phyloP scores from a whole-genome alignment of 805 yeast species.

The Candida andamanensis region DNA sequence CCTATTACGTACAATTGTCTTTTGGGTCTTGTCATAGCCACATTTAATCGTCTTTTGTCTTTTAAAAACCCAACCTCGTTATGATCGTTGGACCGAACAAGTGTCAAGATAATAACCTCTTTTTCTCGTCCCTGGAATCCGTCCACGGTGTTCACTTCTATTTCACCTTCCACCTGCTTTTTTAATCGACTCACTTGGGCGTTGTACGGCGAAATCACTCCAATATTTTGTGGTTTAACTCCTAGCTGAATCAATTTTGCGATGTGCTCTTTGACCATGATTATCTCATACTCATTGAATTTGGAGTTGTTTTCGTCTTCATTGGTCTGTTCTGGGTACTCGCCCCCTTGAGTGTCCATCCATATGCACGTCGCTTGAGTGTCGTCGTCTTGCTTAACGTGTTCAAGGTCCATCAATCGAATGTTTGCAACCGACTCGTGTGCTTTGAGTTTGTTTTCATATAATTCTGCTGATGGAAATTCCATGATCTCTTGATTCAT shows the following conservation, averaged over 20 bases:
- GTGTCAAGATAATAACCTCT: conserved; percentile 71
- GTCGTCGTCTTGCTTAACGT: conserved; percentile 44
- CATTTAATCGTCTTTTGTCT: conserved; percentile 79
- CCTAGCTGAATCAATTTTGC: conserved; percentile 46
- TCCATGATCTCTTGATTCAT: conserved; percentile 78
- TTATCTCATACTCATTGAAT: conserved; percentile 72
- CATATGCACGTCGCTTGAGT: conserved; percentile 58
- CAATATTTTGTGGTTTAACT: conserved; percentile 55
- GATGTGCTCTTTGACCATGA: conserved; percentile 56
- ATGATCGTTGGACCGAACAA: conserved; percentile 75
- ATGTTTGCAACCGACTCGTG: conserved; percentile 51
- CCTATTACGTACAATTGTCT: conserved; percentile 84
- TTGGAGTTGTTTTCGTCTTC: conserved; percentile 45
- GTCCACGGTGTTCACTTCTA: conserved; percentile 88
- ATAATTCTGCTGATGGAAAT: conserved; percentile 67
- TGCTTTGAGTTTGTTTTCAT: conserved; percentile 59
- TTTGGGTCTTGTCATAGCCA: conserved; percentile 88
- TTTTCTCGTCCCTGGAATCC: conserved; percentile 97
- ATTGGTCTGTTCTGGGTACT: conserved; percentile 53
- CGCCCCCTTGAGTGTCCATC: conserved; percentile 94
- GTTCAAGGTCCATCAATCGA: conserved; percentile 47
- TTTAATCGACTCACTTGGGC: conserved; percentile 74
- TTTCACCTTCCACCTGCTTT: conserved; percentile 32
- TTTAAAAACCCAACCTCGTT: conserved; percentile 75
- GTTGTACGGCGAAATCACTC: conserved; percentile 84